Conservation (phyloP, 2,329 filamentous ascomycete species). For the Xylariaceae sp. region DNA sequence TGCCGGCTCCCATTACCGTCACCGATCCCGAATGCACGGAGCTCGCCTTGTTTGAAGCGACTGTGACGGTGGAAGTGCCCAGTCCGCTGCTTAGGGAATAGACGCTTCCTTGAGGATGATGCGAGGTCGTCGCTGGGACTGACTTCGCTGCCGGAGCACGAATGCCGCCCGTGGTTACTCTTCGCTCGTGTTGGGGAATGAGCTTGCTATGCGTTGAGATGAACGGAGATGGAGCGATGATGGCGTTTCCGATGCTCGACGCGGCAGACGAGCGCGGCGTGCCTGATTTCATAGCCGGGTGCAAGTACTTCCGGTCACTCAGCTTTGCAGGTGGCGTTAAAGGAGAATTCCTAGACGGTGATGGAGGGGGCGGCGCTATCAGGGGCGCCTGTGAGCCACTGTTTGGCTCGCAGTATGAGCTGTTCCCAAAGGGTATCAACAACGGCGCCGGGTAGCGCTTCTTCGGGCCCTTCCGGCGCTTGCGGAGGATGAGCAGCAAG, state of each 20-base stretch:
- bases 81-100: constrained; percentile 13
- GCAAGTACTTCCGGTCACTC: constrained; percentile 41
- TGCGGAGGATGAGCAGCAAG: constrained; percentile 34
- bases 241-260: constrained; percentile 9
- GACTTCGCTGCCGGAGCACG: constrained; percentile 6
- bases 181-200: constrained; percentile 31
- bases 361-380: constrained; percentile 34
- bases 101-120: constrained; percentile 15
- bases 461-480: constrained; percentile 24
- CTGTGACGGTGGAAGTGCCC: constrained; percentile 12
- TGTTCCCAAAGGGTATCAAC: constrained; percentile 21
- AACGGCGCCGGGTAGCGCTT: constrained; percentile 6
- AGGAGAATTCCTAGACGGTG: constrained; percentile 24
- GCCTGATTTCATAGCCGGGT: constrained; percentile 29
- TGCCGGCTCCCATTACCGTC: constrained; percentile 14
- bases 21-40: constrained; percentile 16
- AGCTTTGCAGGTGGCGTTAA: constrained; percentile 44
- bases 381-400: constrained; percentile 38
- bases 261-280: constrained; percentile 12
- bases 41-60: constrained; percentile 24
- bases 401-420: constrained; percentile 22
- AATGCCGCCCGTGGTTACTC: constrained; percentile 14
- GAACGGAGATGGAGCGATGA: constrained; percentile 36
- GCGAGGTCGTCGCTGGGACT: constrained; percentile 6
- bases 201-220: constrained; percentile 35